Evolutionary conservation across 1,284 basidiomycete species (phyloP), one percentile per base, ranked within the genome.

Genomic region (Paramarasmius palmivorus): DNA sequence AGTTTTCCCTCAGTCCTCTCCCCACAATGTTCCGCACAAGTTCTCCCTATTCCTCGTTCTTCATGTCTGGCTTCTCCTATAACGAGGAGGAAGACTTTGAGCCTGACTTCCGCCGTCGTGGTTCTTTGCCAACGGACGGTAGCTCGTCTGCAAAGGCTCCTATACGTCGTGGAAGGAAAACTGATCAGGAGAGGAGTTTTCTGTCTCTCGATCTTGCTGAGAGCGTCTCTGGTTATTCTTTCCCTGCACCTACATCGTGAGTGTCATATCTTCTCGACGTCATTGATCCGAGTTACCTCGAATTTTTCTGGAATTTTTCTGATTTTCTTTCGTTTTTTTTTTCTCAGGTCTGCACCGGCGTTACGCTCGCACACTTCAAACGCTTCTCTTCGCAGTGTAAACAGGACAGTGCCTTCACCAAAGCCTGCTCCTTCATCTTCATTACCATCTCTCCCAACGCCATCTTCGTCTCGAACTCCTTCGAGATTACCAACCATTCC

Each of bases 361-460:
- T 32, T 32, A 32, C 29, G 29, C 29, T 32, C 29, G 7, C 29
- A 32, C 6, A 12, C 12, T 6, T 32, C 29, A 12, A 6, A 6
- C 29, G 29, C 29, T 32, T 32, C 29, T 32, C 6, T 32, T 6
- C 29, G 29, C 29, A 32, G 29, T 12, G 29, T 32, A 32, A 32
- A 26, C 7, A 45, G 68, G 36, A 65, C 36, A 48, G 72, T 74
- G 25, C 73, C 72, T 5, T 69, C 69, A 19, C 72, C 72, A 10
- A 74, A 71, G 60, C 73, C 71, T 12, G 69, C 64, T 0, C 73
- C 73, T 3, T 72, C 66, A 4, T 59, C 63, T 7, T 72, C 72
- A 8, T 67, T 77, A 7, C 72, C 75, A 17, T 69, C 73, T 15
- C 57, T 67, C 20, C 68, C 69, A 45, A 25, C 32, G 34, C 53